phyloP scores from a whole-genome alignment of 768 basidiomycete genomes.

The Suillus bovinus region DNA sequence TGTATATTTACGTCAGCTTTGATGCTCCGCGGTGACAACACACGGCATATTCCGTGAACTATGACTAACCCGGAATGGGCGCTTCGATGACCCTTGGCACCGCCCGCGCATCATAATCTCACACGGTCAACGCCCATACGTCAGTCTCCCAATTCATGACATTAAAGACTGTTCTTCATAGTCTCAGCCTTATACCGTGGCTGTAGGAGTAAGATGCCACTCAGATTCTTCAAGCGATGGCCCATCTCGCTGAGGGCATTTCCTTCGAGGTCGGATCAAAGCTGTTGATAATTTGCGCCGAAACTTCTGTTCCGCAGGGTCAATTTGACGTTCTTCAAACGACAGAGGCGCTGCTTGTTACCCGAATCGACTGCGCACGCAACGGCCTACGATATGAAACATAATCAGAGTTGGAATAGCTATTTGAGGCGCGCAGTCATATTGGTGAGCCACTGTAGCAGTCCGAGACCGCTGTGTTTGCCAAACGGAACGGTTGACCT shows the following conservation, averaged over 20 bases:
- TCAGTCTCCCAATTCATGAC: background rate
- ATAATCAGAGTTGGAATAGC: slow-evolving; percentile 17
- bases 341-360: slow-evolving; percentile 9
- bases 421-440: slow-evolving; percentile 23
- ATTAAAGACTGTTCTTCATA: too few relatives aligned
- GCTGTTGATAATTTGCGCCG: slow-evolving; percentile 6
- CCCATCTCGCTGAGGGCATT: slow-evolving; percentile 17
- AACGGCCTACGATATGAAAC: slow-evolving; percentile 12
- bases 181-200: too few relatives aligned
- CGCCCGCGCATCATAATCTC: background rate
- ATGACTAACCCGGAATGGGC: background rate
- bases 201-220: too few relatives aligned
- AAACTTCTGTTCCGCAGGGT: slow-evolving; percentile 6
- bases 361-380: slow-evolving; percentile 30
- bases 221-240: slow-evolving; percentile 25
- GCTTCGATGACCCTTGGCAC: background rate
- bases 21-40: background rate
- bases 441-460: background rate
- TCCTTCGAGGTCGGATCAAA: slow-evolving; percentile 26
- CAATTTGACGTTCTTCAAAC: slow-evolving; percentile 20
- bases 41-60: background rate
- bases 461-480: background rate
- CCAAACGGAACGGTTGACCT: background rate
- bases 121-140: background rate
- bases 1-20: background rate